Evolutionary conservation across 306 rosid species (phyloP).

Genomic region (Dryas alaskensis): DNA sequence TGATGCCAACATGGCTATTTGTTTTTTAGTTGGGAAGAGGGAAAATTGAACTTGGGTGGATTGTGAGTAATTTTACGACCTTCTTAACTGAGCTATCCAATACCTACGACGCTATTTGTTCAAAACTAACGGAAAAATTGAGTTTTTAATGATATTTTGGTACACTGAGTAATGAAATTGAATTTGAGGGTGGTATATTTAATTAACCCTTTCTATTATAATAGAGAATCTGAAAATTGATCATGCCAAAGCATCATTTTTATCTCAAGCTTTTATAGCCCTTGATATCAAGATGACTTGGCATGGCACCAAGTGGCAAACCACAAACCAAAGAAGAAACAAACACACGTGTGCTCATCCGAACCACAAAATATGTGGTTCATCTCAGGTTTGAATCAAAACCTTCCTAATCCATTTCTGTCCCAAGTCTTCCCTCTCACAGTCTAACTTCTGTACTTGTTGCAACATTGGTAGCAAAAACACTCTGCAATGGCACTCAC

Average conservation of each 20-base stretch:
- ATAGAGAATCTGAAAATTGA: neutral
- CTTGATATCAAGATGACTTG: neutral
- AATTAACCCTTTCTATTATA: too few relatives aligned
- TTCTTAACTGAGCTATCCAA: too few relatives aligned
- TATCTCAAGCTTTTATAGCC: neutral
- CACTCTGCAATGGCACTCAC: slow-evolving; percentile 46
- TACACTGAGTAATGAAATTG: too few relatives aligned
- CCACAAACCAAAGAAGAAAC: neutral
- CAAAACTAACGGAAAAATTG: too few relatives aligned
- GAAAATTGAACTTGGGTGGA: too few relatives aligned
- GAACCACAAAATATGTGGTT: neutral
- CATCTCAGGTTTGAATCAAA: neutral
- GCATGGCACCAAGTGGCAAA: slow-evolving; percentile 12
- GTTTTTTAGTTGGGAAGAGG: too few relatives aligned
- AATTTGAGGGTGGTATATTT: too few relatives aligned
- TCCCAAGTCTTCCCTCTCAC: slow-evolving; percentile 4
- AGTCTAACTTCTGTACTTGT: neutral
- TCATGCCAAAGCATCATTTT: neutral
- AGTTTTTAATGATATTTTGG: too few relatives aligned
- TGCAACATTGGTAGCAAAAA: neutral
- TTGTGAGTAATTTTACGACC: too few relatives aligned
- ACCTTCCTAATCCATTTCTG: slow-evolving; percentile 18
- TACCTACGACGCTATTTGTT: too few relatives aligned
- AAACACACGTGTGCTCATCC: slow-evolving; percentile 13
- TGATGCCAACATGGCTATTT: too few relatives aligned